These are phyloP conservation scores for Yarrowia yakushimensis DNA, from an alignment of 805 yeast genomes.

Conservation along the genomic window DNA sequence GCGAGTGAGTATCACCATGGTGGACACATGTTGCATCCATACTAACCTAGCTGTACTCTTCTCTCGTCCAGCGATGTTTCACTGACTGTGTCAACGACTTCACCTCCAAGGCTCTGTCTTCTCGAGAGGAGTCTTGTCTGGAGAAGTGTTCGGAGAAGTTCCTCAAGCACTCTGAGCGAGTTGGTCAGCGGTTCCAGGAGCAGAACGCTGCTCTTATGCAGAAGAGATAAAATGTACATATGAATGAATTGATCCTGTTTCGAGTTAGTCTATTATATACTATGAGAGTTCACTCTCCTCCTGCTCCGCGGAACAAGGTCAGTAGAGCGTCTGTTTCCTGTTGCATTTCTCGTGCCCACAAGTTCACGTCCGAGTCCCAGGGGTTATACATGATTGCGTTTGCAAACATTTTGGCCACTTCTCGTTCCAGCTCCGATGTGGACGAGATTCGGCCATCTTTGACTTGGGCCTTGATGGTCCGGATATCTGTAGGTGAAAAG, in stretches of 20 bases:
- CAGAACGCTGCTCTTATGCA: constrained; percentile 51
- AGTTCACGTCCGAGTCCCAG: constrained; percentile 56
- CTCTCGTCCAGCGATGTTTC: constrained; percentile 94
- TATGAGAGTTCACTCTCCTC: constrained; percentile 28
- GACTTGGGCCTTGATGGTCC: constrained; percentile 55
- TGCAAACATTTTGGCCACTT: constrained; percentile 72
- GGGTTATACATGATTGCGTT: constrained; percentile 81
- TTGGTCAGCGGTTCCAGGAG: constrained; percentile 98
- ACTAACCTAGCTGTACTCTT: constrained; percentile 61
- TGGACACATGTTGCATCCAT: too few relatives aligned
- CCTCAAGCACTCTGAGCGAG: constrained; percentile 96
- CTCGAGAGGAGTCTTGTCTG: constrained; percentile 82
- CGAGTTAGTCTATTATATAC: background rate
- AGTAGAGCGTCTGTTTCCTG: constrained; percentile 54
- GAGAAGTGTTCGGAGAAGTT: constrained; percentile 94
- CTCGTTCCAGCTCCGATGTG: constrained; percentile 56
- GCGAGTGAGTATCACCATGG: constrained; percentile 70
- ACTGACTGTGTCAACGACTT: constrained; percentile 97
- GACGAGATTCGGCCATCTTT: constrained; percentile 54
- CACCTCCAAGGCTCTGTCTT: constrained; percentile 82
- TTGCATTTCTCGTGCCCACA: constrained; percentile 67
- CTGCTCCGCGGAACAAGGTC: constrained; percentile 54
- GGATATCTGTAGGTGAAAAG: constrained; percentile 63
- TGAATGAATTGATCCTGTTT: constrained; percentile 14
- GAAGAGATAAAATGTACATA: constrained; percentile 19